Conservation (phyloP, 2,329 filamentous ascomycete species). For the Aspergillus candidus region DNA sequence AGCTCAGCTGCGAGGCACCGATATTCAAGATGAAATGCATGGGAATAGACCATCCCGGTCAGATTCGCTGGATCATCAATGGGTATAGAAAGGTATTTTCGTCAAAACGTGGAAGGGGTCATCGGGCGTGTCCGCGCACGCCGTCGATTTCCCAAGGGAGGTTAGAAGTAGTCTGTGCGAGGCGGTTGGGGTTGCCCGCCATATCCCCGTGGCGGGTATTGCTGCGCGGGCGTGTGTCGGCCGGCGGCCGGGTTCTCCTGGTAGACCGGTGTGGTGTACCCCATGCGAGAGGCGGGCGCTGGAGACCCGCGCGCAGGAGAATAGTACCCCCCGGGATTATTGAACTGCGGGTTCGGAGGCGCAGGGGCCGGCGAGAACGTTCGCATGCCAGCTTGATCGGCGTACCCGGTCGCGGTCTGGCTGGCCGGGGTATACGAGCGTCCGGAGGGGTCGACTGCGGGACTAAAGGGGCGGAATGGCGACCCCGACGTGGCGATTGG, state of each 20-base stretch:
- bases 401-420: slow-evolving; percentile 5
- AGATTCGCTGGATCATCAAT: too few species aligned
- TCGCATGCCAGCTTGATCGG: slow-evolving; percentile 5
- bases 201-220: slow-evolving; percentile 17
- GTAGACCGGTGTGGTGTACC: slow-evolving; percentile 10
- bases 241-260: slow-evolving; percentile 17
- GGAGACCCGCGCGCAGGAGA: neutral
- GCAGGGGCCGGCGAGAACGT: slow-evolving; percentile 4
- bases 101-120: too few species aligned
- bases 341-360: neutral
- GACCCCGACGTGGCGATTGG: slow-evolving; percentile 1
- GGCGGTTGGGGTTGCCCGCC: slow-evolving; percentile 6
- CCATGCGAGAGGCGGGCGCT: neutral
- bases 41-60: too few species aligned
- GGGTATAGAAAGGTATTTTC: too few species aligned
- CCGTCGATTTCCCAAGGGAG: neutral
- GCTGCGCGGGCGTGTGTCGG: slow-evolving; percentile 14
- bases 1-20: too few species aligned
- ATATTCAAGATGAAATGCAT: too few species aligned
- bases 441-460: slow-evolving; percentile 16
- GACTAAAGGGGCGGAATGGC: slow-evolving; percentile 18
- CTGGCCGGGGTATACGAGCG: slow-evolving; percentile 16
- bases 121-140: too few species aligned
- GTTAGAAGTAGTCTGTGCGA: slow-evolving; percentile 8
- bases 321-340: neutral